These are phyloP conservation scores for Verticillium nonalfalfae DNA, from an alignment of 2,329 filamentous ascomycete genomes.

Conservation along the genomic window DNA sequence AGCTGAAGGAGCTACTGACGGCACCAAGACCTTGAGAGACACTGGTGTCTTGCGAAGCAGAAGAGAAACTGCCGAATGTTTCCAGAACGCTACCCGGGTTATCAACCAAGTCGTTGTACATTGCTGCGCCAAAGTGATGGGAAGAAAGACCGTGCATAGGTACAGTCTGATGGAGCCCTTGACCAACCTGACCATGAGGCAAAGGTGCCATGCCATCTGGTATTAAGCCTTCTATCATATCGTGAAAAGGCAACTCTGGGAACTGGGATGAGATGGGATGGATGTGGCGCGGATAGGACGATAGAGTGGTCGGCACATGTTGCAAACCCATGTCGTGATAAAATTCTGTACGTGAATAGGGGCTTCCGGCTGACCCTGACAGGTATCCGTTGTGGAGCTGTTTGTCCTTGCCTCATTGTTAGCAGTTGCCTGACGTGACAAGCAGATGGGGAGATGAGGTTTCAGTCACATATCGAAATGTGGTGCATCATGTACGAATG, in stretches of 20 bases:
- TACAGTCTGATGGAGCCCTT: not conserved
- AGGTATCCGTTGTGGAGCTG: slow-evolving; percentile 12
- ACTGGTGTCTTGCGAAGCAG: not conserved
- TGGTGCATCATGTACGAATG: not conserved
- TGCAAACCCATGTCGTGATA: not conserved
- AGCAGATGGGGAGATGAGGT: not conserved
- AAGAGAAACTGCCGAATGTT: slow-evolving; percentile 10
- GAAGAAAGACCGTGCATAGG: not conserved
- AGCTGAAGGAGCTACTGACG: slow-evolving; percentile 3
- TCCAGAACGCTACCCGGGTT: not conserved
- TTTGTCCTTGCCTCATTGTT: slow-evolving; percentile 2
- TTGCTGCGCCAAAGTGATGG: not conserved
- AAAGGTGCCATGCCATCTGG: not conserved
- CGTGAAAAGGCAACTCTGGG: slow-evolving; percentile 1
- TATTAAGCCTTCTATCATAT: not conserved
- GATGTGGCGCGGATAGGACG: slow-evolving; percentile 1
- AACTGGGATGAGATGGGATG: slow-evolving; percentile 2
- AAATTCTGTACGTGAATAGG: slow-evolving; percentile 6
- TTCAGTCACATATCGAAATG: not conserved
- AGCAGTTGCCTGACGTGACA: not conserved
- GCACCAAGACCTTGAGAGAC: not conserved
- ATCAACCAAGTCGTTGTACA: not conserved
- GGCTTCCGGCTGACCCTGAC: slow-evolving; percentile 10
- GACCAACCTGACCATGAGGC: not conserved
- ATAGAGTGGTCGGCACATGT: slow-evolving; percentile 2